Evolutionary conservation across 73 alveolate species (phyloP), one percentile per base, ranked within the genome.

Genomic region (Breviolum minutum): DNA sequence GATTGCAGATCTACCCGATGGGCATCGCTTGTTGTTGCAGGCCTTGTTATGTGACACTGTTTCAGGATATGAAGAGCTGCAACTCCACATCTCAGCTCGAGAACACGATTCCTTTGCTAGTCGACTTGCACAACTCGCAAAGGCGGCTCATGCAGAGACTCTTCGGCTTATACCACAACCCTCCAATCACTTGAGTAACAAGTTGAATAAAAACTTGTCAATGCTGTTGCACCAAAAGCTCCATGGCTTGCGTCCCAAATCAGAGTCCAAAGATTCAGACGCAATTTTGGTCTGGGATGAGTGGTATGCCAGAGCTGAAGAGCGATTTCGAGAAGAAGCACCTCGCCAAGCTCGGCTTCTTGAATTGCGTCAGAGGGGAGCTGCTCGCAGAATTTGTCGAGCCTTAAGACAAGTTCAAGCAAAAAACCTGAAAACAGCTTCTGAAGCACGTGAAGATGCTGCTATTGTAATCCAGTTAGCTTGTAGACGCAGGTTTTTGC

Each of bases 221-320:
- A 14, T 61, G 89, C 98, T 92, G 30, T n/a, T 92, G 81, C 82
- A 76, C 7, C 87, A 90, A 32, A 90, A 71, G 88, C 63, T 90
- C 76, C 22, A 63, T 16, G 87, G 22, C 60, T 66, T 48, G 62
- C 77, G 68, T 66, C 95, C 74, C n/a, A 26, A 19, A n/a, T 22
- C 69, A 80, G 20, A 6, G 29, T 14, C 40, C 87, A 2, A 48
- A 22, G 88, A 66, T n/a, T 48, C 54, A 40, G 61, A 22, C 63
- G 68, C 80, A 19, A 62, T 69, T 26, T 63, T 32, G 54, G 66
- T 7, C 26, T 92, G 98, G 98, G 98, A 92, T 20, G 66, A 14
- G 80, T 92, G 98, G 98, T 92, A 92, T 92, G 98, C 98, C 24
- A 68, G 48, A 29, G 98, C 98, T 6, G 91, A 92, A 48, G 17